Conservation (phyloP, 2,329 filamentous ascomycete species). For the Raffaelea arxii region DNA sequence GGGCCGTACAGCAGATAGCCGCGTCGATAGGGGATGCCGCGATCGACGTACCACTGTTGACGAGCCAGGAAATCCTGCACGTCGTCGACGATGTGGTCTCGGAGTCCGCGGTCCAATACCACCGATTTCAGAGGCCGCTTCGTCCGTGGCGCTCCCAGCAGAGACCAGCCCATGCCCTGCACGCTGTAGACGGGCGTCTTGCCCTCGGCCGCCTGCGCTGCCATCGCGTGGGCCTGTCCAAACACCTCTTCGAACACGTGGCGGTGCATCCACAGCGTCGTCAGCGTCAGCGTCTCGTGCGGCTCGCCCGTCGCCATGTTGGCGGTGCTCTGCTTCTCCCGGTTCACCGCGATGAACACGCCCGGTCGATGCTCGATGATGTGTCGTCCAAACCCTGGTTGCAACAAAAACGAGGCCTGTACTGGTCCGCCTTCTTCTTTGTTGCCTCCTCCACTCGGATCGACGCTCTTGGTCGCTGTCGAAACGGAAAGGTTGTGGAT, state of each 20-base stretch:
- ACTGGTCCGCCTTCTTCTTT: conserved; percentile 53
- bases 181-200: conserved; percentile 89
- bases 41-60: conserved; percentile 81
- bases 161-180: conserved; percentile 74
- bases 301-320: conserved; percentile 77
- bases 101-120: conserved; percentile 72
- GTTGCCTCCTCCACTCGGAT: conserved; percentile 44
- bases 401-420: conserved; percentile 73
- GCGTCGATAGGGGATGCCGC: conserved; percentile 86
- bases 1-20: conserved; percentile 86
- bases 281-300: conserved; percentile 89
- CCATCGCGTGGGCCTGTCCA: conserved; percentile 72
- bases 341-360: conserved; percentile 78
- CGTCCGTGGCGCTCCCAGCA: conserved; percentile 72
- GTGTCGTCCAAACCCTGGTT: conserved; percentile 85
- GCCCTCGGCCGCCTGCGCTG: conserved; percentile 71
- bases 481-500: conserved; percentile 50
- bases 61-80: conserved; percentile 72
- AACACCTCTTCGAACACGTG: conserved; percentile 89
- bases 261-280: conserved; percentile 80
- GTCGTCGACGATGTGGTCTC: conserved; percentile 70
- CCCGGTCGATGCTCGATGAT: conserved; percentile 70
- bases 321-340: conserved; percentile 76
- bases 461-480: conserved; percentile 39
- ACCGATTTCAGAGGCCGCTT: conserved; percentile 87